Conservation (phyloP, 169 alveolate species). For the Plasmodium blacklocki region DNA sequence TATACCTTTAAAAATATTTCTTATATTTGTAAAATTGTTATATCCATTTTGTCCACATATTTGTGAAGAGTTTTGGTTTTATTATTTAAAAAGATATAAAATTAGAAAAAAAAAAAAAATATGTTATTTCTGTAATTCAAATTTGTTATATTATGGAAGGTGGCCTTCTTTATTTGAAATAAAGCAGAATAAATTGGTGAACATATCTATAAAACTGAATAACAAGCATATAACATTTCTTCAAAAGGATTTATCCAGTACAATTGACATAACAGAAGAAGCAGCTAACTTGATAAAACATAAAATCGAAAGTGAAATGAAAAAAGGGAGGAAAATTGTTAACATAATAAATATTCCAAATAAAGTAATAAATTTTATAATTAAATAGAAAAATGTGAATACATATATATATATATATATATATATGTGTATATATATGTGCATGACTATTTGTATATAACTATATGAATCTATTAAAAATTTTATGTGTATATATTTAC, state of each 20-base stretch:
- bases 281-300: slow-evolving; percentile 42
- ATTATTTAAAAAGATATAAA: slow-evolving; percentile 62
- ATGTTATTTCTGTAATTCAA: slow-evolving; percentile 62
- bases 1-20: slow-evolving; percentile 71
- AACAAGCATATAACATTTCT: slow-evolving; percentile 46
- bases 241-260: not conserved
- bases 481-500: not conserved
- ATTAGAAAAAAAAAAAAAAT: slow-evolving; percentile 22
- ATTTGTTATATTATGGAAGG: slow-evolving; percentile 20
- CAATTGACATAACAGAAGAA: slow-evolving; percentile 13
- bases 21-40: slow-evolving; percentile 77
- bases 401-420: not conserved
- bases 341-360: slow-evolving; percentile 58
- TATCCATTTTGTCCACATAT: slow-evolving; percentile 89
- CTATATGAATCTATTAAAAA: not conserved
- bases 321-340: slow-evolving; percentile 39
- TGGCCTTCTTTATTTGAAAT: slow-evolving; percentile 68
- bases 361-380: slow-evolving; percentile 31
- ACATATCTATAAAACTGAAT: slow-evolving; percentile 32
- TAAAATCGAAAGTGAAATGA: slow-evolving; percentile 27
- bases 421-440: not conserved
- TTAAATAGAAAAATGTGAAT: not conserved
- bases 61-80: slow-evolving; percentile 86
- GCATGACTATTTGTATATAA: not conserved
- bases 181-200: not conserved